Percentiles rank a stretch among this genome's conserved stretches.
Conservation (phyloP, 2,329 filamentous ascomycete species). For the Colletotrichum camelliae region DNA sequence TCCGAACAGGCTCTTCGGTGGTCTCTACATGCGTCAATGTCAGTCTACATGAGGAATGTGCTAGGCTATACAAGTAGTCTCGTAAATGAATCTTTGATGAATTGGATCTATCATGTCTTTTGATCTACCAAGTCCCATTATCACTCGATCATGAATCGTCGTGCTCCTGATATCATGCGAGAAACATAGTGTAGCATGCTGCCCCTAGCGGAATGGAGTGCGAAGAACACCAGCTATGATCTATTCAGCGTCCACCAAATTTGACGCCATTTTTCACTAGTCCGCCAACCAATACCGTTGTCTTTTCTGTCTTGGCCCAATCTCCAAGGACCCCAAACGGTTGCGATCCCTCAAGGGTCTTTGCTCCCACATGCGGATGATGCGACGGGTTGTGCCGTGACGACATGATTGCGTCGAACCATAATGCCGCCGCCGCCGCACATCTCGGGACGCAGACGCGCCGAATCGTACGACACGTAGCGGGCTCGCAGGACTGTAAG, state of each 20-base stretch:
- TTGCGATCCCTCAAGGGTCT: background rate
- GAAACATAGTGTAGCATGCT: background rate
- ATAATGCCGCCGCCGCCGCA: background rate
- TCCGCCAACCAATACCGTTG: background rate
- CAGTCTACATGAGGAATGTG: background rate
- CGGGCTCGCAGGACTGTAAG: background rate
- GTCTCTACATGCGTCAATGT: no score
- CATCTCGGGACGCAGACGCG: conserved; percentile 1
- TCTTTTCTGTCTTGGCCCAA: background rate
- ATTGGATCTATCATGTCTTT: background rate
- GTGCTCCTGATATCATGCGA: background rate
- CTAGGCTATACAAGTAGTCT: background rate
- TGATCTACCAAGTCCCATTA: background rate
- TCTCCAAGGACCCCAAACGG: background rate
- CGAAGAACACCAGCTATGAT: background rate
- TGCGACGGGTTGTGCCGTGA: background rate
- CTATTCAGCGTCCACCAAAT: background rate
- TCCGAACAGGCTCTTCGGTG: no score
- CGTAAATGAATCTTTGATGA: background rate
- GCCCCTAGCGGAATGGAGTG: background rate
- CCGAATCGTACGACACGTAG: background rate
- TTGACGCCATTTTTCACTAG: background rate
- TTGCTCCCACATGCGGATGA: background rate
- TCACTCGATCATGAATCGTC: background rate
- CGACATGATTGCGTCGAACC: background rate